These are phyloP conservation scores for Hyparrhenia diplandra DNA, from an alignment of 176 grass and related monocot species.

Conservation along the genomic window DNA sequence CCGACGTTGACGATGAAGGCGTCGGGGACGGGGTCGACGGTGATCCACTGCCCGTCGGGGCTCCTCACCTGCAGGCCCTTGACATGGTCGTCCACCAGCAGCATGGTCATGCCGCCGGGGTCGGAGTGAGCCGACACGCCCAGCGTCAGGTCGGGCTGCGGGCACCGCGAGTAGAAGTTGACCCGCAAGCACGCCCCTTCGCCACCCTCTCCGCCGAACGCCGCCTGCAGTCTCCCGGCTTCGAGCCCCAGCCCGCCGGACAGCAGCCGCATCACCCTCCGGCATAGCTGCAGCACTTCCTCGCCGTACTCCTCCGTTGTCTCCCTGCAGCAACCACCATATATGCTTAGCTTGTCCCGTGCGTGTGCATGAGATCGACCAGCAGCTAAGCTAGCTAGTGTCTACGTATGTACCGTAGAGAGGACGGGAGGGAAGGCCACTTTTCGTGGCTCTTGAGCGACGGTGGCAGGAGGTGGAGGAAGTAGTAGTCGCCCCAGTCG, in stretches of 20 bases:
- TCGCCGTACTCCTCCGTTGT: conserved; percentile 67
- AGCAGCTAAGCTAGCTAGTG: too few relatives aligned
- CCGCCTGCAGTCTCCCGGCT: conserved; percentile 35
- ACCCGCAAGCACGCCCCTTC: conserved; percentile 63
- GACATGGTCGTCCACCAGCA: conserved; percentile 69
- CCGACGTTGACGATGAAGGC: conserved; percentile 86
- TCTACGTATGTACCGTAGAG: conserved; percentile 29
- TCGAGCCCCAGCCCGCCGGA: conserved; percentile 60
- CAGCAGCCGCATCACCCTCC: conserved; percentile 44
- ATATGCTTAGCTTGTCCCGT: too few relatives aligned
- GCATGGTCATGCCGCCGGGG: conserved; percentile 81
- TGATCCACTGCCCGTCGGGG: conserved; percentile 47
- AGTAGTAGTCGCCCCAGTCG: conserved; percentile 92
- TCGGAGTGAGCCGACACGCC: conserved; percentile 78
- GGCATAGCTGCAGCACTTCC: conserved; percentile 42
- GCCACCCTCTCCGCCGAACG: conserved; percentile 49
- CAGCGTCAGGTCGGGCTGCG: conserved; percentile 83
- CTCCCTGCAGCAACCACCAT: conserved; percentile 15
- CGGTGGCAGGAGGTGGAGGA: conserved; percentile 60
- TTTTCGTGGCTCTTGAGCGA: conserved; percentile 67
- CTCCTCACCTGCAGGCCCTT: conserved; percentile 61
- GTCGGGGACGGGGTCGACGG: conserved; percentile 46
- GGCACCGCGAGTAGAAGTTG: conserved; percentile 84
- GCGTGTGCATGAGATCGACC: too few relatives aligned
- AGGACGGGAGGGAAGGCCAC: conserved; percentile 52